Conservation (phyloP, 129 eudicot genomes). For the Centaurea solstitialis region DNA sequence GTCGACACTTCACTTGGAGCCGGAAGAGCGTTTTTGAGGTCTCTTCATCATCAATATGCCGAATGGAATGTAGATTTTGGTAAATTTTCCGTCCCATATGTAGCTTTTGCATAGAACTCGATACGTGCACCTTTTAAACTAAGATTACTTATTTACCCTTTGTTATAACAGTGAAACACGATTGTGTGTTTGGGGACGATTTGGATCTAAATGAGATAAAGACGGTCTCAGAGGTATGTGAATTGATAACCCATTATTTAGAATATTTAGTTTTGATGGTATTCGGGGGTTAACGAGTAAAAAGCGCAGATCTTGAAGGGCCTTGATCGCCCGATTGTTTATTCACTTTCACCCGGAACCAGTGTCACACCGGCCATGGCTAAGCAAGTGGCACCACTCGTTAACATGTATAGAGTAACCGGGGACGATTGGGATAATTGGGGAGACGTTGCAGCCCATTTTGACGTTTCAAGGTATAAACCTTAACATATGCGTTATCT, state of each 20-base stretch:
- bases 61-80: constrained; percentile 95
- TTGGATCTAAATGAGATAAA: constrained; percentile 68
- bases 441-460: constrained; percentile 87
- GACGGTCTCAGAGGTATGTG: constrained; percentile 70
- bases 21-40: constrained; percentile 88
- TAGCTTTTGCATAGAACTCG: background rate
- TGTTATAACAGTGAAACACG: constrained; percentile 66
- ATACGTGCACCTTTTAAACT: background rate
- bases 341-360: constrained; percentile 90
- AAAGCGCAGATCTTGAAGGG: constrained; percentile 58
- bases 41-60: constrained; percentile 89
- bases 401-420: constrained; percentile 92
- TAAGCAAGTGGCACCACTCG: constrained; percentile 56
- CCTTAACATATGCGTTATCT: background rate
- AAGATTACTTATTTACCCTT: background rate
- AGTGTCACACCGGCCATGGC: constrained; percentile 90
- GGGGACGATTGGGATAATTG: constrained; percentile 99
- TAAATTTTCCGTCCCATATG: constrained; percentile 18
- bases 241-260: background rate
- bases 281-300: background rate
- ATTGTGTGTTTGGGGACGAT: constrained; percentile 95
- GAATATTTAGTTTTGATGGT: background rate
- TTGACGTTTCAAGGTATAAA: constrained; percentile 70
- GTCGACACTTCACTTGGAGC: constrained; percentile 83
- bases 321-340: constrained; percentile 55